Base-by-base conservation (phyloP, 305 asterid genomes). In the Fraxinus ornus region DNA sequence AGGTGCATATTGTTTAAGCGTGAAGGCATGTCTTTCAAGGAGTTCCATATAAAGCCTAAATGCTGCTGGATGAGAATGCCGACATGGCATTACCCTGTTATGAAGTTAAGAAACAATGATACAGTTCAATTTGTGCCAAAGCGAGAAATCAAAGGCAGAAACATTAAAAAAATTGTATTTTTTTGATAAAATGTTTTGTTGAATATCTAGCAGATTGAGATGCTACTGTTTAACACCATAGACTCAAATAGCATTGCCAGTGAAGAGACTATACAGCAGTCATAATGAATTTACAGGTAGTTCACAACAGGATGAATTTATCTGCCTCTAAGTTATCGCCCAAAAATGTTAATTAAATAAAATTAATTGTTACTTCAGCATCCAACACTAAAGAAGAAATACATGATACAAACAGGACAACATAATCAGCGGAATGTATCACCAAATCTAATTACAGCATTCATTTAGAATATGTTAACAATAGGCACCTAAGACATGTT, bases 11-110 rank as follows among this genome's bases (percentile, higher is more conserved):
- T 88, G 90, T 88, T 93, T 91, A 79, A 91, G 90, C 10, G 83
- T 80, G 89, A 96, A 94, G 74, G 91, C 88, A 60, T 94, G 93
- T 36, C 90, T 84, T 85, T 90, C 93, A 62, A 93, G 89, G 85
- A 96, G 98, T 82, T 96, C 99, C 98, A 96, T 85, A 81, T 93
- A 94, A 30, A 96, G 90, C 87, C 99, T 90, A 90, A 87, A 96
- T 35, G 99, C 97, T 39, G 95, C 97, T 68, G 98, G 98, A 84
- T 87, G 86, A 47, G 91, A 87, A 44, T 57, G 88, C 19, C 99
- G 89, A 79, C 84, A 85, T 68, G 96, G 97, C 82, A 93, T 93
- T 57, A 92, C 97, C 94, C 99, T 96, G 94, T 71, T 75, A 73
- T 79, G 68, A 78, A 55, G n/a, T 64, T n/a, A 81, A 82, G 39